Conservation (phyloP, 2,329 filamentous ascomycete species). For the Verticillium zaregamsianum region DNA sequence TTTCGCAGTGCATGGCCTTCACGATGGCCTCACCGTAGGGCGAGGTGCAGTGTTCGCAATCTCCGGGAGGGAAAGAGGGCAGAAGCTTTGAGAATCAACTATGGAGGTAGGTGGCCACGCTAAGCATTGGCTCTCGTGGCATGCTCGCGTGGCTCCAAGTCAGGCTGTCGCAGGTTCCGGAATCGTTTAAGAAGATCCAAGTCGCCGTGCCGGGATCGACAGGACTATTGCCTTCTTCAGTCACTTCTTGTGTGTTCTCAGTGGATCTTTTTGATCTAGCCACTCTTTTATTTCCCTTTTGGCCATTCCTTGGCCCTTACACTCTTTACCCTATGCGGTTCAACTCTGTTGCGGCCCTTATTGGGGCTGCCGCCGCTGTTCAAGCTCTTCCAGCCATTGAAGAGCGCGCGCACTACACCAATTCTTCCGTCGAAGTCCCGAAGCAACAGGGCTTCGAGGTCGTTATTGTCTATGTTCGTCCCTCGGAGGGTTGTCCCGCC, state of each 20-base stretch:
- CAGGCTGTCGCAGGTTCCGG: neutral
- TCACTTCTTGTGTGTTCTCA: neutral
- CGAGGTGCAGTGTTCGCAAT: neutral
- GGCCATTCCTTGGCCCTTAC: constrained; percentile 1
- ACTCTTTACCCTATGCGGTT: neutral
- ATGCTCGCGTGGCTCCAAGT: neutral
- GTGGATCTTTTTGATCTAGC: neutral
- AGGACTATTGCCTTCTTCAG: neutral
- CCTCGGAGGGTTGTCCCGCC: neutral
- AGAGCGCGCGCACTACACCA: neutral
- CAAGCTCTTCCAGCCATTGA: constrained; percentile 1
- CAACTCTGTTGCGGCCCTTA: constrained; percentile 1
- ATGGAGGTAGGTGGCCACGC: neutral
- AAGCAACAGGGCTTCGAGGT: constrained; percentile 3
- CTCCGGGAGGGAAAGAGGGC: neutral
- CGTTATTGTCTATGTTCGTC: constrained; percentile 4
- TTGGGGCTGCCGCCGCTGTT: constrained; percentile 1
- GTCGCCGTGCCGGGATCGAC: neutral
- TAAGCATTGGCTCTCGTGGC: neutral
- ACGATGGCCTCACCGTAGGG: neutral
- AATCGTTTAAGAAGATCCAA: neutral
- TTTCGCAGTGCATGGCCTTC: neutral
- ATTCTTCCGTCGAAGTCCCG: neutral
- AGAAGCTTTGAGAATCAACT: neutral
- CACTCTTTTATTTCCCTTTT: neutral